phyloP scores from a whole-genome alignment of 2,329 filamentous ascomycete genomes.

The Pseudopithomyces maydicus region DNA sequence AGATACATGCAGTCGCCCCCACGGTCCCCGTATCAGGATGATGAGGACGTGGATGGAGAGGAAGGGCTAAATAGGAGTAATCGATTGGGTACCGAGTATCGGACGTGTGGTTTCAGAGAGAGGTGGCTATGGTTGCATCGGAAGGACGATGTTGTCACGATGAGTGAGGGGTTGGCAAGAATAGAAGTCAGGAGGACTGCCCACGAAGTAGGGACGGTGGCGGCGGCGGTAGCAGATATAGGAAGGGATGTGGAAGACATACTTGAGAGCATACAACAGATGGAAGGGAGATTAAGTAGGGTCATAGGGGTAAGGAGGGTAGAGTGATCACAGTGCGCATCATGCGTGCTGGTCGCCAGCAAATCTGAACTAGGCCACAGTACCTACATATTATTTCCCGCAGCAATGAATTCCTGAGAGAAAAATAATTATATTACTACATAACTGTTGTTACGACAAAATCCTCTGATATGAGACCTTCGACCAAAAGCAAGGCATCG shows the following conservation, averaged over 20 bases:
- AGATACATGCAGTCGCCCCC: constrained; percentile 4
- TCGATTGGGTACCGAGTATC: constrained; percentile 36
- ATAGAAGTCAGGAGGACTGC: constrained; percentile 47
- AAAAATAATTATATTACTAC: background rate
- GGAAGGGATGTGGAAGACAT: constrained; percentile 26
- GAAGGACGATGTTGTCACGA: constrained; percentile 42
- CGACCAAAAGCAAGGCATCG: background rate
- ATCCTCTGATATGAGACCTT: background rate
- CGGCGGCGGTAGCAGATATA: constrained; percentile 22
- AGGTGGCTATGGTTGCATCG: constrained; percentile 45
- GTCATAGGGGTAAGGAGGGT: constrained; percentile 30
- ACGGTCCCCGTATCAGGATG: constrained; percentile 19
- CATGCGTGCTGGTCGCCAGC: too few relatives aligned
- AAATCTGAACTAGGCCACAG: too few relatives aligned
- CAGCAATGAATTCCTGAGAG: too few relatives aligned
- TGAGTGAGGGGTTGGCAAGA: constrained; percentile 42
- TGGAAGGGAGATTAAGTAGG: constrained; percentile 25
- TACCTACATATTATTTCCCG: too few relatives aligned
- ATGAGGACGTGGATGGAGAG: constrained; percentile 34
- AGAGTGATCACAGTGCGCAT: too few relatives aligned
- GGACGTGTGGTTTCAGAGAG: constrained; percentile 38
- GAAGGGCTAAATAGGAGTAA: constrained; percentile 26
- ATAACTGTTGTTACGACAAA: too few relatives aligned
- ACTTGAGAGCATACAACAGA: constrained; percentile 12
- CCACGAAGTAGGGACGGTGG: constrained; percentile 33